phyloP scores from a whole-genome alignment of 352 stramenopile genomes.

The Blastocystis sp. region DNA sequence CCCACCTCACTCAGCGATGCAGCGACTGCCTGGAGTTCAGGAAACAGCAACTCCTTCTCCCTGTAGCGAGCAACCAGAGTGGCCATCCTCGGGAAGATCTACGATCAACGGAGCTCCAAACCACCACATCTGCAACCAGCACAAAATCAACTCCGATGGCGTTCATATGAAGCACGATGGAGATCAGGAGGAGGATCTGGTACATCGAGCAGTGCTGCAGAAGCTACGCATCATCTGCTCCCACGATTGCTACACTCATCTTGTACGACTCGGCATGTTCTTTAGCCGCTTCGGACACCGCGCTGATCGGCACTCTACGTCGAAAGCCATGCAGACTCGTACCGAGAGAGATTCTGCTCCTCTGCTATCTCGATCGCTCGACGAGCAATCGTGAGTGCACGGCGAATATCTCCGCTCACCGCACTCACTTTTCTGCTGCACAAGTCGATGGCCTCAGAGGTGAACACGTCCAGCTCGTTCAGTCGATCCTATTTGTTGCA shows the following conservation, averaged over 20 bases:
- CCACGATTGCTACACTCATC: background rate
- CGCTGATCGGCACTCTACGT: constrained; percentile 3
- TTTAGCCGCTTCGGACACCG: constrained; percentile 23
- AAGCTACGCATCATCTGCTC: background rate
- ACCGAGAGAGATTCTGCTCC: background rate
- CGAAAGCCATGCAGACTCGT: background rate
- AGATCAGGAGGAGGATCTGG: constrained; percentile 12
- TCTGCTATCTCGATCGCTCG: constrained; percentile 1
- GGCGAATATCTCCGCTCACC: constrained; percentile 44
- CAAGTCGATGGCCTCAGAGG: constrained; percentile 38
- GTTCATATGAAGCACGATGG: constrained; percentile 55
- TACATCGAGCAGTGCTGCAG: constrained; percentile 54
- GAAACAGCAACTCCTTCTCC: background rate
- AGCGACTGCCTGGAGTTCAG: constrained; percentile 13
- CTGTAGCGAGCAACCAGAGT: background rate
- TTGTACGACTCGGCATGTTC: constrained; percentile 57
- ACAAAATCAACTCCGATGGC: constrained; percentile 52
- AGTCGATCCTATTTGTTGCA: constrained; percentile 2
- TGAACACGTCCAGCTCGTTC: background rate
- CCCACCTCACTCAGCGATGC: constrained; percentile 8
- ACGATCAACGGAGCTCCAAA: background rate
- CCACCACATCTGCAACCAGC: background rate
- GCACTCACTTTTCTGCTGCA: constrained; percentile 58
- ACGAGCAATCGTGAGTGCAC: constrained; percentile 20
- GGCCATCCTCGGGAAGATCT: constrained; percentile 23